Conservation (phyloP, 768 basidiomycete species). For the Crepidotus variabilis region DNA sequence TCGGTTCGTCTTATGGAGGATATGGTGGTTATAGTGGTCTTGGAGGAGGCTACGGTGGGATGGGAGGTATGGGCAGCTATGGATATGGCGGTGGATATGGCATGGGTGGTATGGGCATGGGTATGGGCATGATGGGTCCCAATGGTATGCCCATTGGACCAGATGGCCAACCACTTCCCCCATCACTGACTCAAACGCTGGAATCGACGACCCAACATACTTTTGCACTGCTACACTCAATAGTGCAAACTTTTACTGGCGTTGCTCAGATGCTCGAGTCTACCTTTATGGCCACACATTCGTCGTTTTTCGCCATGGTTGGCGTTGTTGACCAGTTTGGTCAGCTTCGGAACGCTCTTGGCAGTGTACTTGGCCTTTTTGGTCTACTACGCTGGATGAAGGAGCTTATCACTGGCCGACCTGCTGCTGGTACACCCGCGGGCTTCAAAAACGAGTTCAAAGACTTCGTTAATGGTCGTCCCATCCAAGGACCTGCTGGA, state of each 20-base stretch:
- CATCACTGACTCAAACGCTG: constrained; percentile 78
- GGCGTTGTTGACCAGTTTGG: constrained; percentile 95
- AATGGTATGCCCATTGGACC: constrained; percentile 45
- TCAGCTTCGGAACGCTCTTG: constrained; percentile 87
- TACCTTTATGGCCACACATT: constrained; percentile 97
- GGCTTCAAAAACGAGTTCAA: constrained; percentile 63
- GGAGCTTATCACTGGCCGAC: constrained; percentile 48
- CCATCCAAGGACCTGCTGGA: constrained; percentile 44
- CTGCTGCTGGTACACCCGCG: constrained; percentile 15
- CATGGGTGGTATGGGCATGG: constrained; percentile 28
- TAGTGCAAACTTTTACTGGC: constrained; percentile 93
- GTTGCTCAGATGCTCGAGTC: constrained; percentile 97
- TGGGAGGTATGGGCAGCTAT: constrained; percentile 34
- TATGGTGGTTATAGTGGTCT: constrained; percentile 26
- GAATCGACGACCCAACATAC: constrained; percentile 90
- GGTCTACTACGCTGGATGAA: constrained; percentile 86
- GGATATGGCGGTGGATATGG: constrained; percentile 31
- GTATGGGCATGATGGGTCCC: constrained; percentile 28
- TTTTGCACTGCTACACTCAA: constrained; percentile 88
- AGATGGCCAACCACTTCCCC: constrained; percentile 51
- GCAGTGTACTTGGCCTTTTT: constrained; percentile 90
- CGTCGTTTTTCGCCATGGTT: constrained; percentile 93
- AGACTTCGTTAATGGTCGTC: constrained; percentile 68
- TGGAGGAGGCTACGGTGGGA: constrained; percentile 23
- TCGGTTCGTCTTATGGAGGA: constrained; percentile 7